A percentile compares a stretch with the other conserved stretches of the same genome.
Evolutionary conservation across 257 asterid species (phyloP).

Genomic region (Haberlea rhodopensis): DNA sequence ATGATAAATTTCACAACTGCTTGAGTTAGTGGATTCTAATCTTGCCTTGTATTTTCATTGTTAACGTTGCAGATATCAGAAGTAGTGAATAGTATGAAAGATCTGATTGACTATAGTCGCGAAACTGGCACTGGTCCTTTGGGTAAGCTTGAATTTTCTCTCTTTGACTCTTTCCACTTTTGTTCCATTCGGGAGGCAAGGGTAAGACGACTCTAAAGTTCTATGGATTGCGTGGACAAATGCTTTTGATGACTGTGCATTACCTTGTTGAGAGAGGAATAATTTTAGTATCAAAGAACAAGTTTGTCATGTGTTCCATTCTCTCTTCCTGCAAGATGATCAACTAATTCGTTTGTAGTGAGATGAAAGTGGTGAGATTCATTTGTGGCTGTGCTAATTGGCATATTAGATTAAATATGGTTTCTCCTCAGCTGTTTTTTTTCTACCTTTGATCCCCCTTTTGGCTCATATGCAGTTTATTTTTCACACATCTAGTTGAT

Average conservation of each 20-base stretch:
- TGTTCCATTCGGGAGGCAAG: neutral
- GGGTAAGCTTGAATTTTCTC: conserved; percentile 57
- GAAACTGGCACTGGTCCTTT: conserved; percentile 91
- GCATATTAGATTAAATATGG: too few species aligned
- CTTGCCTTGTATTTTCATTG: neutral
- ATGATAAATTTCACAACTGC: neutral
- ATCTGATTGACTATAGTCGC: conserved; percentile 91
- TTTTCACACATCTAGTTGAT: too few species aligned
- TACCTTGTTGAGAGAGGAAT: neutral
- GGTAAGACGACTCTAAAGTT: conserved; percentile 2
- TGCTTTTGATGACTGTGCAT: neutral
- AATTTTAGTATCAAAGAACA: neutral
- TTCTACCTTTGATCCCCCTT: too few species aligned
- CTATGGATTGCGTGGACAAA: neutral
- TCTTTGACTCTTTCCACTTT: conserved; percentile 11
- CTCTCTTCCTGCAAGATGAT: too few species aligned
- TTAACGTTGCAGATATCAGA: conserved; percentile 88
- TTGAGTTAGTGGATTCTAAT: conserved; percentile 14
- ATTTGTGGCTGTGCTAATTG: too few species aligned
- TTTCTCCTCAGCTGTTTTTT: too few species aligned
- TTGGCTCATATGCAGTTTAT: too few species aligned
- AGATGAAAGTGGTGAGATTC: too few species aligned
- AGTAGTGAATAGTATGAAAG: conserved; percentile 99
- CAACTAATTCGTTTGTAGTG: too few species aligned
- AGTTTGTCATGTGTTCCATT: too few species aligned